Percentiles rank a stretch among this genome's conserved stretches.
phyloP scores from a whole-genome alignment of 345 rosid species.

The Moringa oleifera region DNA sequence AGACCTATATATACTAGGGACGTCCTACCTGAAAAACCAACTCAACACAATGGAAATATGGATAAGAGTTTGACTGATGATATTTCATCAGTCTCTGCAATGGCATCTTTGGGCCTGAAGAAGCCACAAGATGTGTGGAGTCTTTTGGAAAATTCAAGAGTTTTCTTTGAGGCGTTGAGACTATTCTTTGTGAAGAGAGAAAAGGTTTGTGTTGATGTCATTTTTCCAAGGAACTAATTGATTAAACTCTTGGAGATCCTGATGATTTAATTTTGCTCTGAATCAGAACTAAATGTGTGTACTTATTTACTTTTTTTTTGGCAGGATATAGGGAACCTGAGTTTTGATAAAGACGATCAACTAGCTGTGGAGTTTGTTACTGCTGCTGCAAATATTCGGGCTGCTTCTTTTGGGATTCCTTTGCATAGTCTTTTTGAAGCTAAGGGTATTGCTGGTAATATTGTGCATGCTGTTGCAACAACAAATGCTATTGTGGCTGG shows the following conservation, averaged over 20 bases:
- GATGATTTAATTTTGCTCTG: slow-evolving; percentile 1
- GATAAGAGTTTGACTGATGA: slow-evolving; percentile 39
- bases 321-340: slow-evolving; percentile 87
- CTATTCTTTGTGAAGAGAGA: slow-evolving; percentile 65
- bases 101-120: slow-evolving; percentile 82
- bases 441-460: slow-evolving; percentile 98
- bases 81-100: slow-evolving; percentile 49
- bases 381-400: slow-evolving; percentile 98
- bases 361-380: slow-evolving; percentile 96
- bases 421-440: slow-evolving; percentile 98
- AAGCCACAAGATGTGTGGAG: slow-evolving; percentile 98
- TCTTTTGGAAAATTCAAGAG: slow-evolving; percentile 69
- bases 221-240: slow-evolving; percentile 11
- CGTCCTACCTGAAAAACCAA: slow-evolving; percentile 43
- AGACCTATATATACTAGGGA: slow-evolving; percentile 75
- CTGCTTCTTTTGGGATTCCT: slow-evolving; percentile 88
- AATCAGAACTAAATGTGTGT: not conserved
- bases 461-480: slow-evolving; percentile 98
- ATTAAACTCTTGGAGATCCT: not conserved
- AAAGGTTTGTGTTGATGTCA: slow-evolving; percentile 43
- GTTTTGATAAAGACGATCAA: slow-evolving; percentile 98
- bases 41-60: slow-evolving; percentile 57
- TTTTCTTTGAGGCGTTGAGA: slow-evolving; percentile 78
- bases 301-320: slow-evolving; percentile 7
- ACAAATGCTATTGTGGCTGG: slow-evolving; percentile 96